Conservation (phyloP, 805 yeast genomes). For the Candida pini region DNA sequence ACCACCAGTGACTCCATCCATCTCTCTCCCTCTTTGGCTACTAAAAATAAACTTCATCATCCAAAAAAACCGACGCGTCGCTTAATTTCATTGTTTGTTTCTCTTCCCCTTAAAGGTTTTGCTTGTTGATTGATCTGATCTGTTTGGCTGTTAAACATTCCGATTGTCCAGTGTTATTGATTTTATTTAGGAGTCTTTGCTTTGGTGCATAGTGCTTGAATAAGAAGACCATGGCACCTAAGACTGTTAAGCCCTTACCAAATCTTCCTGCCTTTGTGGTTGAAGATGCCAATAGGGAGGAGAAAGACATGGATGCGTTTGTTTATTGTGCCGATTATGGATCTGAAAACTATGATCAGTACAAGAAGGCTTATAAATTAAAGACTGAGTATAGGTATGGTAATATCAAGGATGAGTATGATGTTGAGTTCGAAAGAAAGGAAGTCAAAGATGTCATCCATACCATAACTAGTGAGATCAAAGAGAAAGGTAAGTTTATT, state of each 20-base stretch:
- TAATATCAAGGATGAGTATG: conserved; percentile 18
- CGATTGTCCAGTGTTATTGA: too few relatives aligned
- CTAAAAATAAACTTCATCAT: too few relatives aligned
- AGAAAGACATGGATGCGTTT: conserved; percentile 21
- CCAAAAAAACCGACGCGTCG: too few relatives aligned
- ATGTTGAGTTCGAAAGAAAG: conserved; percentile 50
- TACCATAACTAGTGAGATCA: conserved; percentile 65
- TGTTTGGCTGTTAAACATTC: too few relatives aligned
- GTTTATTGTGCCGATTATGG: conserved; percentile 26
- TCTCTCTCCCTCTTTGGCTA: too few relatives aligned
- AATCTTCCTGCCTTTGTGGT: conserved; percentile 18
- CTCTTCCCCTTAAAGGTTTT: too few relatives aligned
- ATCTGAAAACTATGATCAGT: conserved; percentile 20
- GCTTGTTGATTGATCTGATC: too few relatives aligned
- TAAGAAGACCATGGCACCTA: conserved; percentile 9
- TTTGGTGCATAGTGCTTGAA: too few relatives aligned
- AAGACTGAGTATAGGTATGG: conserved; percentile 26
- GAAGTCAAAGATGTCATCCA: conserved; percentile 66
- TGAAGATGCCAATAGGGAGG: conserved; percentile 4
- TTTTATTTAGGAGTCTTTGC: not conserved
- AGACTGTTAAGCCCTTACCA: conserved; percentile 18
- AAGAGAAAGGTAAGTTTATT: conserved; percentile 51
- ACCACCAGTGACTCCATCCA: too few relatives aligned
- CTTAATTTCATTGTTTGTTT: too few relatives aligned
- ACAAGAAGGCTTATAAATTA: conserved; percentile 21